Conservation (phyloP, 345 rosid genomes). For the Arabis alpina region DNA sequence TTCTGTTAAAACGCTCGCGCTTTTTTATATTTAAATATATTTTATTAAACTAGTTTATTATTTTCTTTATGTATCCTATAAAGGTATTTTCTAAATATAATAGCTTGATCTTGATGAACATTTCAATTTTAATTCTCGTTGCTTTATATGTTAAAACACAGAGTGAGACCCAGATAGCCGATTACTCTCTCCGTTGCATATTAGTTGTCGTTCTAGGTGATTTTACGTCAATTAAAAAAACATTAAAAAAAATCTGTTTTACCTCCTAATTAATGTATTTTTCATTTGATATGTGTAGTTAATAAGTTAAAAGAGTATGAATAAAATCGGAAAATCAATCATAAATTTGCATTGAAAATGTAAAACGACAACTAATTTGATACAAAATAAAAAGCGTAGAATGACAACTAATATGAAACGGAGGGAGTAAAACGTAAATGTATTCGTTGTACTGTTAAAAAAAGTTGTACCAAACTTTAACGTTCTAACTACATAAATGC, state of each 20-base stretch:
- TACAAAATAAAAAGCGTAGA: too few species aligned
- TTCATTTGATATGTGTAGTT: too few species aligned
- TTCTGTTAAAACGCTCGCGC: constrained; percentile 43
- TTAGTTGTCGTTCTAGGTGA: too few species aligned
- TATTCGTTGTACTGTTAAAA: constrained; percentile 31
- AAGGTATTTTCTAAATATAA: constrained; percentile 33
- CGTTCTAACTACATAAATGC: constrained; percentile 34
- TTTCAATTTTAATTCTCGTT: constrained; percentile 30
- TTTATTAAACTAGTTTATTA: constrained; percentile 24
- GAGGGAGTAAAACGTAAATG: constrained; percentile 17
- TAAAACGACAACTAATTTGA: too few species aligned
- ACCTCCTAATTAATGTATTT: too few species aligned
- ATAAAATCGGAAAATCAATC: too few species aligned
- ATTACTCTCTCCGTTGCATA: too few species aligned
- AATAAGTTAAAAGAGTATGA: too few species aligned
- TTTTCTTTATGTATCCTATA: constrained; percentile 32
- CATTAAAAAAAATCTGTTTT: too few species aligned
- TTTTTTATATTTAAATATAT: constrained; percentile 10
- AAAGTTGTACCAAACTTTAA: constrained; percentile 38
- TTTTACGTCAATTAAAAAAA: too few species aligned
- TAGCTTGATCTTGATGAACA: constrained; percentile 31
- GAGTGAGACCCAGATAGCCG: constrained; percentile 23
- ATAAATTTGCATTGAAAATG: too few species aligned
- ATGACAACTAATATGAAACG: too few species aligned
- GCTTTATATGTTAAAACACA: constrained; percentile 34